Base-by-base conservation (phyloP, 176 grass and related monocot species). In the Hyparrhenia diplandra region DNA sequence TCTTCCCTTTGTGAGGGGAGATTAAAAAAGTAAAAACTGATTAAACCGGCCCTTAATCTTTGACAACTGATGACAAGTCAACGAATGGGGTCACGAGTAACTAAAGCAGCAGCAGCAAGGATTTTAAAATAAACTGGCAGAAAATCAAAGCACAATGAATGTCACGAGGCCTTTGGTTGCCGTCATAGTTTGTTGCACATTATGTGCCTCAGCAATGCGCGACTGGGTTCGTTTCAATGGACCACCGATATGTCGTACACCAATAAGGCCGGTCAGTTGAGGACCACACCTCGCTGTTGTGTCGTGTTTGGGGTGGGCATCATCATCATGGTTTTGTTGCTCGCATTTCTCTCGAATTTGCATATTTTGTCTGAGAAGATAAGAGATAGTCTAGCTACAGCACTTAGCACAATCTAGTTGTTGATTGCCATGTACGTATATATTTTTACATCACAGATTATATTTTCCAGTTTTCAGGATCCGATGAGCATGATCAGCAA, bases 211-310 rank as follows among this genome's bases (percentile, higher is more conserved):
- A 4, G 27, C 73, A 32, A 77, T 16, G 46, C 11, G 13, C 54
- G 73, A 87, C 64, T 12, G 45, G 39, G 55, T n/a, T n/a, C n/a
- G n/a, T n/a, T 58, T 73, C 80, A 25, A 14, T 66, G 80, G 80
- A 34, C 73, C 80, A 73, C 36, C 23, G 32, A n/a, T n/a, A 59
- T 83, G 67, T 14, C 66, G 3, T 28, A 54, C 24, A 71, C 27
- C n/a, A n/a, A n/a, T n/a, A n/a, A n/a, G n/a, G n/a, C n/a, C n/a
- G n/a, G n/a, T n/a, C 32, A 41, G n/a, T 42, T 78, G 25, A 64
- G 39, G 73, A n/a, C n/a, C n/a, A n/a, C n/a, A 4, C 59, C 28
- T 11, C 71, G 8, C 8, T 76, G 64, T 20, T 18, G 6, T 52
- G 64, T 81, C 30, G 28, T 17, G 49, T 52, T 21, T 18, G 17